phyloP scores from a whole-genome alignment of 2,329 filamentous ascomycete species.

The Cyphellophora europaea region DNA sequence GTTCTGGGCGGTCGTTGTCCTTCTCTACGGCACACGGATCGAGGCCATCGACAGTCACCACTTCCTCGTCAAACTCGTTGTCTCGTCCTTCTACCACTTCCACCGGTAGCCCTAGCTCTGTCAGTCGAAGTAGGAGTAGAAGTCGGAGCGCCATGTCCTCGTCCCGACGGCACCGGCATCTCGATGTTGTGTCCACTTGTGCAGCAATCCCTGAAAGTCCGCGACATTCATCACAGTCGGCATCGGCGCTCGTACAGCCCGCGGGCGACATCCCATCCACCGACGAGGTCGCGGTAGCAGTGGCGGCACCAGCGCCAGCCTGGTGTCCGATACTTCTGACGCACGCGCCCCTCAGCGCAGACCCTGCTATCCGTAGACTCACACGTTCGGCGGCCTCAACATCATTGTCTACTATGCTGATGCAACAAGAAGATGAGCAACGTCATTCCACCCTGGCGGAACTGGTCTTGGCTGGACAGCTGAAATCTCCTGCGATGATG shows the following conservation, averaged over 20 bases:
- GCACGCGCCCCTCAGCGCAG: background rate
- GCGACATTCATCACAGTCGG: background rate
- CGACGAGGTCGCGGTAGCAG: background rate
- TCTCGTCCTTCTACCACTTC: background rate
- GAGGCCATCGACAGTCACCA: too few relatives aligned
- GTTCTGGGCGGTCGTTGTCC: background rate
- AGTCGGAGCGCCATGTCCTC: too few relatives aligned
- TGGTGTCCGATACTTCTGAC: background rate
- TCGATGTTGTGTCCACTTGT: too few relatives aligned
- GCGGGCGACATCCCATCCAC: background rate
- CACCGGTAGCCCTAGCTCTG: too few relatives aligned
- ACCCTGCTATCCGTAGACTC: background rate
- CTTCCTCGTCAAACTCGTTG: too few relatives aligned
- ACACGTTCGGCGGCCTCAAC: background rate
- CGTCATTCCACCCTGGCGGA: too few relatives aligned
- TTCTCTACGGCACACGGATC: too few relatives aligned
- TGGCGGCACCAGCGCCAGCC: background rate
- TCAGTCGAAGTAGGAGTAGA: too few relatives aligned
- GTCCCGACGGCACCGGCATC: background rate
- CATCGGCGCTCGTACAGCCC: background rate
- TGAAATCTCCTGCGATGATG: too few relatives aligned
- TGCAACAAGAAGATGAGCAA: too few relatives aligned
- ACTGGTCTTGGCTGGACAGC: too few relatives aligned
- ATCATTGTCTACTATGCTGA: too few relatives aligned
- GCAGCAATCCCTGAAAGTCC: background rate